These are phyloP conservation scores for Chalciporus pseudorubinellus DNA, from an alignment of 768 basidiomycete genomes.

Conservation along the genomic window DNA sequence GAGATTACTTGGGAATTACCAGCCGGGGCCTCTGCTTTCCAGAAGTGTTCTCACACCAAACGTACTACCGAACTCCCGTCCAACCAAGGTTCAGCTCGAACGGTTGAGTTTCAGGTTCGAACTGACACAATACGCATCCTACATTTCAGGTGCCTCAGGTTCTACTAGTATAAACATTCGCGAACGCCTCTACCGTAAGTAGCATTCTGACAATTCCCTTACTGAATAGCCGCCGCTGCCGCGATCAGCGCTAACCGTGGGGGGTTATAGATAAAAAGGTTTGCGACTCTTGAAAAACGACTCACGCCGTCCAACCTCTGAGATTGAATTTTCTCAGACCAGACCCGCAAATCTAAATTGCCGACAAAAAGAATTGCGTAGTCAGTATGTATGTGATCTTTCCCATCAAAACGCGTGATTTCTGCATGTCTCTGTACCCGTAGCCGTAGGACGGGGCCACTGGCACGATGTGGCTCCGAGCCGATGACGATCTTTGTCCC, in stretches of 20 bases:
- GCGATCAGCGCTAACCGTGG: conserved; percentile 14
- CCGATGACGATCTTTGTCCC: conserved; percentile 19
- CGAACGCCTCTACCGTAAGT: neutral
- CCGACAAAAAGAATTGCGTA: neutral
- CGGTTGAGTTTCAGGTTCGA: conserved; percentile 8
- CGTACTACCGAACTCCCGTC: conserved; percentile 9
- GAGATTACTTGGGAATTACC: neutral
- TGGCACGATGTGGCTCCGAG: conserved; percentile 3
- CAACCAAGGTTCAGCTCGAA: conserved; percentile 8
- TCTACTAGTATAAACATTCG: conserved; percentile 13
- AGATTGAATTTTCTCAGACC: conserved; percentile 18
- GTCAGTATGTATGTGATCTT: conserved; percentile 12
- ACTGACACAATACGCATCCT: conserved; percentile 8
- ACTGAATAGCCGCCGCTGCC: conserved; percentile 10
- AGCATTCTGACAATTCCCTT: neutral
- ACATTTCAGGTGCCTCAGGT: conserved; percentile 10
- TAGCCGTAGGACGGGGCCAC: conserved; percentile 7
- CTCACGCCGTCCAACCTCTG: conserved; percentile 4
- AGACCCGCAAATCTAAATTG: conserved; percentile 19
- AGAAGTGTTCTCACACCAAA: conserved; percentile 6
- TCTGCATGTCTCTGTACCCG: conserved; percentile 2
- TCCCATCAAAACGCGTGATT: conserved; percentile 9
- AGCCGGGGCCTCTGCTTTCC: conserved; percentile 10
- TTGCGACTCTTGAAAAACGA: conserved; percentile 1
- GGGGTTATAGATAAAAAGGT: neutral